Percentiles rank a stretch among this genome's conserved stretches.
Conservation (phyloP, 192 early-diverging fungal species). For the Rhizoclosmatium sp. region DNA sequence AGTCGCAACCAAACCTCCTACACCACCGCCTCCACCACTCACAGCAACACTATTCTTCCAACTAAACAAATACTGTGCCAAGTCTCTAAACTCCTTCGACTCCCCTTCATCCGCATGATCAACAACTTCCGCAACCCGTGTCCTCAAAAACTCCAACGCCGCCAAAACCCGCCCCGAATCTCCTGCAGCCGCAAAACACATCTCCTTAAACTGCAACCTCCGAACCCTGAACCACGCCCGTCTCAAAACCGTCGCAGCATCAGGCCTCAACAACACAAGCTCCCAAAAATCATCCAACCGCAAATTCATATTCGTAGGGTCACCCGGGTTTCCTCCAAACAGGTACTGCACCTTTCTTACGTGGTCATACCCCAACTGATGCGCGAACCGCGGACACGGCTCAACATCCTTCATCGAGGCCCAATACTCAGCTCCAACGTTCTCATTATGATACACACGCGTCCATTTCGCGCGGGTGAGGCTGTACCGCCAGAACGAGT, state of each 20-base stretch:
- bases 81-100: slow-evolving; percentile 54
- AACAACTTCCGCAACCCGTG: slow-evolving; percentile 73
- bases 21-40: background rate
- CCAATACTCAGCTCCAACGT: slow-evolving; percentile 61
- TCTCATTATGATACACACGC: slow-evolving; percentile 76
- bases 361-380: slow-evolving; percentile 89
- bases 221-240: slow-evolving; percentile 80
- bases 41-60: slow-evolving; percentile 35
- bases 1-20: background rate
- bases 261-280: slow-evolving; percentile 73
- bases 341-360: slow-evolving; percentile 77
- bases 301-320: slow-evolving; percentile 62
- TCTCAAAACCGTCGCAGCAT: slow-evolving; percentile 72
- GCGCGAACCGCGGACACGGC: slow-evolving; percentile 89
- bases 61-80: slow-evolving; percentile 55
- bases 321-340: slow-evolving; percentile 95
- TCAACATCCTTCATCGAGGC: slow-evolving; percentile 59
- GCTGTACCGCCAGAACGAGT: slow-evolving; percentile 80
- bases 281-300: slow-evolving; percentile 89
- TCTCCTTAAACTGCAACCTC: slow-evolving; percentile 81
- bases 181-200: slow-evolving; percentile 59
- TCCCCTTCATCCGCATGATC: slow-evolving; percentile 62
- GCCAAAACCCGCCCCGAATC: slow-evolving; percentile 11
- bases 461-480: slow-evolving; percentile 66
- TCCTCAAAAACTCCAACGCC: slow-evolving; percentile 84